A percentile compares a stretch with the other conserved stretches of the same genome.
Conservation (phyloP, 345 rosid species). For the Punica granatum region DNA sequence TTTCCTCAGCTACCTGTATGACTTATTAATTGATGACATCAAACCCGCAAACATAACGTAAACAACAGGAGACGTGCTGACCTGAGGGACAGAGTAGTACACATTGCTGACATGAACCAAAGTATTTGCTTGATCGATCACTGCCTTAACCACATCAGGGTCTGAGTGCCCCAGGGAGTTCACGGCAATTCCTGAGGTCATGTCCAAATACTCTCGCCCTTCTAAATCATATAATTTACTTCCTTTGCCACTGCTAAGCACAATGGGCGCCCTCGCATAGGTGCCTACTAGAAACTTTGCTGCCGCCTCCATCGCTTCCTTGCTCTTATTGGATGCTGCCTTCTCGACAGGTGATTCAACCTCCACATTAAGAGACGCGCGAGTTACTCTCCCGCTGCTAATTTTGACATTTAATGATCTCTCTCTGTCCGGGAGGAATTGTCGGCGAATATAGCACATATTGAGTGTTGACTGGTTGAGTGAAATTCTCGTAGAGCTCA, state of each 20-base stretch:
- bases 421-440: conserved; percentile 5
- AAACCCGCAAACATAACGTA: not conserved
- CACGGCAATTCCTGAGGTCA: conserved; percentile 77
- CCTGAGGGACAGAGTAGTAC: conserved; percentile 79
- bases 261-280: conserved; percentile 68
- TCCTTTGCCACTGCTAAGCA: conserved; percentile 58
- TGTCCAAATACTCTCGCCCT: conserved; percentile 72
- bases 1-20: conserved; percentile 5
- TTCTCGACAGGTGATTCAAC: conserved; percentile 13
- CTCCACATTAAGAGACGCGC: conserved; percentile 27
- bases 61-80: conserved; percentile 14
- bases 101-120: conserved; percentile 76
- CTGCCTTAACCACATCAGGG: conserved; percentile 71
- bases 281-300: conserved; percentile 54
- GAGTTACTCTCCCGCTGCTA: not conserved
- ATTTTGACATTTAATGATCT: conserved; percentile 6
- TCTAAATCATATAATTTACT: conserved; percentile 74
- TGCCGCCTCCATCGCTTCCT: conserved; percentile 57
- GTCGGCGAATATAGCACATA: conserved; percentile 12
- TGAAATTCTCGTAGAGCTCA: conserved; percentile 10
- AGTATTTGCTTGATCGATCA: conserved; percentile 55
- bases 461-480: conserved; percentile 6
- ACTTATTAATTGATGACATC: not conserved
- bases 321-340: conserved; percentile 18
- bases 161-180: conserved; percentile 78